phyloP scores from a whole-genome alignment of 75 land plant species.

The Adiantum capillusveneris region DNA sequence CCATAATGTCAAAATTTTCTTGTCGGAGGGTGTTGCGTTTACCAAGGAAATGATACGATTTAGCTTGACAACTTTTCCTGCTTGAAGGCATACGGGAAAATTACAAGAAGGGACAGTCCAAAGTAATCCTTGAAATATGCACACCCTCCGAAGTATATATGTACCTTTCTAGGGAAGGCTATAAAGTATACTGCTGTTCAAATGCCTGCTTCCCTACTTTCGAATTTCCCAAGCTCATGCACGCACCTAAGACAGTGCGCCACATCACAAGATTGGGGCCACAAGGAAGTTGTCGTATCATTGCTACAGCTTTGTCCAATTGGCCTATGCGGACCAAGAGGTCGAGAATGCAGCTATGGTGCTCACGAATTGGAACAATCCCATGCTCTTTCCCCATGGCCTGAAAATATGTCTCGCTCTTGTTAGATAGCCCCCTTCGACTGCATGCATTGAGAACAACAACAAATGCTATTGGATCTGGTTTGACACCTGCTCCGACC shows the following conservation, averaged over 20 bases:
- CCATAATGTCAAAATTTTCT: too few relatives aligned
- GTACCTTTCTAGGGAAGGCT: too few relatives aligned
- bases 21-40: too few relatives aligned
- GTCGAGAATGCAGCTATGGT: background rate
- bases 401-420: background rate
- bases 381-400: constrained; percentile 1
- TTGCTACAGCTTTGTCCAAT: background rate
- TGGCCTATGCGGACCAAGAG: background rate
- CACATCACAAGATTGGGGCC: background rate
- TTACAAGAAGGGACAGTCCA: too few relatives aligned
- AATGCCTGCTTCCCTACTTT: background rate
- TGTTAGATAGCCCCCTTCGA: background rate
- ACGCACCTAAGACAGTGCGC: background rate
- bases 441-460: constrained; percentile 48
- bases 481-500: constrained; percentile 24
- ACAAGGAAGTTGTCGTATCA: background rate
- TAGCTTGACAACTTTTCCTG: too few relatives aligned
- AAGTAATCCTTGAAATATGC: too few relatives aligned
- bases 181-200: too few relatives aligned
- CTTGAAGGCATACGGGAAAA: too few relatives aligned
- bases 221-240: background rate
- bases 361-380: background rate
- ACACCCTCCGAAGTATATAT: too few relatives aligned
- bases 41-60: too few relatives aligned
- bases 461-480: constrained; percentile 40